Evolutionary conservation across 805 yeast genomes (phyloP).

Genomic region (Hanseniaspora lindneri): DNA sequence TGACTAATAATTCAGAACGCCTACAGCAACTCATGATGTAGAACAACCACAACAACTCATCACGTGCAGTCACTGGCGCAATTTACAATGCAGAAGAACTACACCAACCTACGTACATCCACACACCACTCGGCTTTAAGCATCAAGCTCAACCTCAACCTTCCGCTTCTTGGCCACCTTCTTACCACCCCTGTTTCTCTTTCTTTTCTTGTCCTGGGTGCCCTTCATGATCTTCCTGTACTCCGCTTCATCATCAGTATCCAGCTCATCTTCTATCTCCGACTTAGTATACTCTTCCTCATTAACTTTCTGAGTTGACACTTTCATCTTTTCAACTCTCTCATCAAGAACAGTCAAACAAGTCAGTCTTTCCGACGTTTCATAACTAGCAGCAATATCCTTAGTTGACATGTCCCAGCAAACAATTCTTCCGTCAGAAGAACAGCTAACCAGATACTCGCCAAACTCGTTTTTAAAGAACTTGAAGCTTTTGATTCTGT

Average conservation of each 20-base stretch:
- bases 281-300: conserved; percentile 34
- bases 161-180: conserved; percentile 33
- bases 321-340: conserved; percentile 58
- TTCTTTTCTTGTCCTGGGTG: conserved; percentile 32
- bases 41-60: no score
- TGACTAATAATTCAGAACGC: no score
- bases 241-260: conserved; percentile 65
- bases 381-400: conserved; percentile 83
- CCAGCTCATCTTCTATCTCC: conserved; percentile 33
- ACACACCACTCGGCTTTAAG: no score
- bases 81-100: no score
- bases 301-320: conserved; percentile 45
- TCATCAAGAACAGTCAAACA: conserved; percentile 73
- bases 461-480: conserved; percentile 36
- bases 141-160: conserved; percentile 37
- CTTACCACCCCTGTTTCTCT: conserved; percentile 34
- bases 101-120: no score
- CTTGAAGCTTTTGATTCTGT: conserved; percentile 70
- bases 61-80: no score
- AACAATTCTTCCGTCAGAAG: conserved; percentile 88
- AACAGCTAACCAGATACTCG: conserved; percentile 57
- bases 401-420: conserved; percentile 64
- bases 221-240: conserved; percentile 47
- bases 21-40: no score
- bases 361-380: conserved; percentile 80